Base-by-base conservation (phyloP, 2,329 filamentous ascomycete genomes). In the Aspergillus sp. region DNA sequence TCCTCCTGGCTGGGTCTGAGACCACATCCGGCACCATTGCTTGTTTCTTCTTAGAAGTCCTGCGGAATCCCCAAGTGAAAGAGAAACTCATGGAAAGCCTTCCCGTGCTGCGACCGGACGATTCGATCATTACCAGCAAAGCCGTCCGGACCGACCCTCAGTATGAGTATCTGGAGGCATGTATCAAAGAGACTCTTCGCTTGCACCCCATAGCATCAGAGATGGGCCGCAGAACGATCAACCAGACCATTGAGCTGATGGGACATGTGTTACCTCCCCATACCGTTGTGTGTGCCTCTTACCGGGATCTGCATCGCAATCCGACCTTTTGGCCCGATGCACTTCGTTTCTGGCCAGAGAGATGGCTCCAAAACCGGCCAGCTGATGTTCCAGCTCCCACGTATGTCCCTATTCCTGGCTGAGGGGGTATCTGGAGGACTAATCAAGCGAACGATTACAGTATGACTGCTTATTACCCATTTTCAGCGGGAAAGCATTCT, bases 121-220 rank as follows among this genome's bases (percentile, higher is more conserved):
- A 45, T 3, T 31, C 42, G 2, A 40, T 46, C 9, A 34, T 50
- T 11, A 16, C 41, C 20, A 50, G 49, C 49, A 50, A 50, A 31
- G 25, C 29, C 1, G 42, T 46, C 7, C 42, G 49, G n/a, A 41
- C 49, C 5, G 42, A 40, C 7, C 11, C 42, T 11, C 16, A 38
- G 9, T 50, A 45, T 19, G 42, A 45, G 25, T 50, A 50, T 41
- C 17, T 50, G 6, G 41, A 50, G 14, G 49, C 49, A 5, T 50
- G 49, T 21, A 46, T 50, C 29, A 50, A 46, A 21, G 42, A 50
- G 31, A 38, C 31, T 3, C 49, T 50, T 5, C 49, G 42, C n/a
- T 14, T 50, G 31, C 42, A 50, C n/a, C 49, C 42, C 1, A 50
- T 50, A 21, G 49, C 49, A 9, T 45, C 42, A 13, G 49, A 50